These are phyloP conservation scores for Pichia sporocuriosa DNA, from an alignment of 805 yeast genomes.

Conservation along the genomic window DNA sequence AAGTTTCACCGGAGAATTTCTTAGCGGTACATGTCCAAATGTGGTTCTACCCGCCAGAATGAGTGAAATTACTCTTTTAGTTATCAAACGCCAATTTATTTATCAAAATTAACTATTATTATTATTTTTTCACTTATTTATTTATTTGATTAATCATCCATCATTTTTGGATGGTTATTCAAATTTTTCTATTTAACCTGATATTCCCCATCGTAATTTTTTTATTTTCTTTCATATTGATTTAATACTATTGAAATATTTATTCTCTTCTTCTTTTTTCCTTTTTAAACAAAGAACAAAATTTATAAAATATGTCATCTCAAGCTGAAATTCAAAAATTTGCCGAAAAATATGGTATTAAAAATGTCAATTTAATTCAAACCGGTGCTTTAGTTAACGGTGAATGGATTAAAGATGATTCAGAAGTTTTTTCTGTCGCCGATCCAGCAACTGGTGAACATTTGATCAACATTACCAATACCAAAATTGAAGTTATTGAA, in stretches of 20 bases:
- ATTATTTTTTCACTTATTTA: too few relatives aligned
- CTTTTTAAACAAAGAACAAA: not conserved
- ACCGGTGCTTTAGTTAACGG: conserved; percentile 69
- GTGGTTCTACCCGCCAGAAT: too few relatives aligned
- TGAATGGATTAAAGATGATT: conserved; percentile 48
- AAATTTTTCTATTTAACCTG: not conserved
- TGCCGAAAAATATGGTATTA: conserved; percentile 29
- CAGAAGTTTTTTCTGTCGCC: conserved; percentile 50
- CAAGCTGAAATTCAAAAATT: conserved; percentile 20
- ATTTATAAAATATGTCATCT: conserved; percentile 21
- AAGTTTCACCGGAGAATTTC: too few relatives aligned
- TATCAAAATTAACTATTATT: too few relatives aligned
- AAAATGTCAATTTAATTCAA: conserved; percentile 45
- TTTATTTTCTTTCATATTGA: too few relatives aligned
- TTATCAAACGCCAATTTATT: too few relatives aligned
- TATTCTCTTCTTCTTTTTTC: not conserved
- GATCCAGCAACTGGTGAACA: conserved; percentile 67
- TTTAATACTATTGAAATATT: not conserved
- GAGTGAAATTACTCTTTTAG: too few relatives aligned
- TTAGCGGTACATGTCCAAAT: too few relatives aligned
- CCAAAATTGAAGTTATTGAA: conserved; percentile 39
- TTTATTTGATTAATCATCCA: too few relatives aligned
- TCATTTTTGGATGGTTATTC: too few relatives aligned
- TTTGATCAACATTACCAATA: conserved; percentile 50
- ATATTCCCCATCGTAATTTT: not conserved